These are phyloP conservation scores for Naganishia cerealis DNA, from an alignment of 1,284 basidiomycete species.

Conservation along the genomic window DNA sequence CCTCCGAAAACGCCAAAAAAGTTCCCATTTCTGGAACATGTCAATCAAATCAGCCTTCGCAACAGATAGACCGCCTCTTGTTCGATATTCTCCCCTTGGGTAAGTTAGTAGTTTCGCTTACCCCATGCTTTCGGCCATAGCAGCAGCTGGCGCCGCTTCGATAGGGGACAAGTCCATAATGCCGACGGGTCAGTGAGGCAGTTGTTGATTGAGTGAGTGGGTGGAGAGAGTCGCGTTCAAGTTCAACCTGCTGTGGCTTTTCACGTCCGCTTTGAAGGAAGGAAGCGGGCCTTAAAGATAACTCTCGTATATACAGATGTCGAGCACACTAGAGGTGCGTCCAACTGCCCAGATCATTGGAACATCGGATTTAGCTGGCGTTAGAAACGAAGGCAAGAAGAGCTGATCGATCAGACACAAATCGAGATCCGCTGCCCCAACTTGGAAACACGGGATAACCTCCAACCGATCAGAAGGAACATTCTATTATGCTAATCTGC, in stretches of 20 bases:
- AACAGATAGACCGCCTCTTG: not conserved
- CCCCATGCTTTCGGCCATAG: not conserved
- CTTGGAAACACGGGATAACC: too few relatives aligned
- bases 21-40: not conserved
- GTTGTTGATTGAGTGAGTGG: not conserved
- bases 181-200: not conserved
- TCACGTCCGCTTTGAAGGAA: not conserved
- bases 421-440: too few relatives aligned
- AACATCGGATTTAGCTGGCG: not conserved
- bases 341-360: not conserved
- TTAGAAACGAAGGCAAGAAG: not conserved
- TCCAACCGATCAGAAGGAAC: not conserved
- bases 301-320: not conserved
- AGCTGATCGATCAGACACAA: not conserved
- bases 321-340: not conserved
- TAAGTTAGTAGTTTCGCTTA: not conserved
- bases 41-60: not conserved
- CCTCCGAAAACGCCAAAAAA: constrained; percentile 6
- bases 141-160: not conserved
- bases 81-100: not conserved
- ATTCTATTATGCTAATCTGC: not conserved
- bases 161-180: not conserved
- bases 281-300: not conserved
- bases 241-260: not conserved
- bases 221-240: not conserved